phyloP scores from a whole-genome alignment of 2,329 filamentous ascomycete species.

The Sporothrix brasiliensis region DNA sequence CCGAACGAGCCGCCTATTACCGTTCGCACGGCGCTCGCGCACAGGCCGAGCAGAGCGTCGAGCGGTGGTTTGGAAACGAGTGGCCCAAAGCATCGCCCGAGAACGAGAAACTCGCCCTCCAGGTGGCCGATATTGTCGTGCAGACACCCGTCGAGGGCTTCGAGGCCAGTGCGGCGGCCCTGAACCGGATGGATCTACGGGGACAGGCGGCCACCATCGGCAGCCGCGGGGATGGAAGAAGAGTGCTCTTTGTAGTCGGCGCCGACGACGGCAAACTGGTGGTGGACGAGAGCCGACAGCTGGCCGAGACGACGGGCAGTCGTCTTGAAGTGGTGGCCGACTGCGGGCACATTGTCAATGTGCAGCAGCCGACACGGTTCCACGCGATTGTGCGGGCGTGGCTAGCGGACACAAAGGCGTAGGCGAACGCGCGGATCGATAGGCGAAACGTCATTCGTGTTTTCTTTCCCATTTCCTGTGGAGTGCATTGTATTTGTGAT shows the following conservation, averaged over 20 bases:
- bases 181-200: conserved; percentile 23
- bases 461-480: too few species aligned
- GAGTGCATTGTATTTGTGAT: background rate
- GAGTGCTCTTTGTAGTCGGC: conserved; percentile 28
- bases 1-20: conserved; percentile 18
- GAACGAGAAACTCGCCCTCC: background rate
- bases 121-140: conserved; percentile 24
- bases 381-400: conserved; percentile 27
- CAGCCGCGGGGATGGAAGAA: background rate
- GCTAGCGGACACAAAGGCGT: background rate
- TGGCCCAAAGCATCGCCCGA: background rate
- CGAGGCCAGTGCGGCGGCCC: conserved; percentile 25
- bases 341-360: conserved; percentile 31
- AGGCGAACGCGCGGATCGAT: background rate
- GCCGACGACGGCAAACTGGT: conserved; percentile 22
- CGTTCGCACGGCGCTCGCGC: conserved; percentile 1
- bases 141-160: conserved; percentile 28
- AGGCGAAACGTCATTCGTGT: conserved; percentile 1
- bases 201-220: background rate
- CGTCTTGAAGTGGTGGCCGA: conserved; percentile 11
- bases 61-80: conserved; percentile 25
- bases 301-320: conserved; percentile 24
- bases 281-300: conserved; percentile 27
- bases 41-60: conserved; percentile 29
- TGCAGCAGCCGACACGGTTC: conserved; percentile 27